A percentile compares a stretch with the other conserved stretches of the same genome.
phyloP scores from a whole-genome alignment of 2,329 filamentous ascomycete genomes.

The Alternaria sp. region DNA sequence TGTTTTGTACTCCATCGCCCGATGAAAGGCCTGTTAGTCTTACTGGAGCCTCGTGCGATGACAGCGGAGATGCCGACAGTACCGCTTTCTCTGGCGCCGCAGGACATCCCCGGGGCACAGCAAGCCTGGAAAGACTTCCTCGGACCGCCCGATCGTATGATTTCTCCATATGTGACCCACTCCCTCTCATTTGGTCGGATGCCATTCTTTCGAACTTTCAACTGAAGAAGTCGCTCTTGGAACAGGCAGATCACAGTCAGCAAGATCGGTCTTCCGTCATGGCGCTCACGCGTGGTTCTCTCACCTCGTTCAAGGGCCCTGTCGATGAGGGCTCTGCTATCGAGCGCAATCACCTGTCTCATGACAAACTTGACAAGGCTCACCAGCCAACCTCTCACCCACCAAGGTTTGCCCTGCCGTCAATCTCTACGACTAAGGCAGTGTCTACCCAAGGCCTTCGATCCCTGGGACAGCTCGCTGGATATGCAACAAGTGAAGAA shows the following conservation, averaged over 20 bases:
- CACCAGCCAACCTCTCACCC: neutral
- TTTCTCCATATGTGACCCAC: neutral
- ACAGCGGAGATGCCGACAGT: neutral
- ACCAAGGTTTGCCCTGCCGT: neutral
- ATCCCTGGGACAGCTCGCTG: neutral
- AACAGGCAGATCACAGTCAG: neutral
- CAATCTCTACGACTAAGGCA: neutral
- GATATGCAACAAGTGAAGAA: neutral
- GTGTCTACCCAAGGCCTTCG: neutral
- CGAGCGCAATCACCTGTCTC: neutral
- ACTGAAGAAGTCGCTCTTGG: neutral
- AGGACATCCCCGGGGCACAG: neutral
- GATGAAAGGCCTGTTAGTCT: neutral
- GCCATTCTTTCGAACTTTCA: neutral
- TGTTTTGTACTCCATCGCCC: conserved; percentile 12
- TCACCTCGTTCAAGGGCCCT: neutral
- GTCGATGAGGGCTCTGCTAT: neutral
- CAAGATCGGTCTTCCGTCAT: neutral
- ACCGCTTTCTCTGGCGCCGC: neutral
- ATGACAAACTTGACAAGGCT: neutral
- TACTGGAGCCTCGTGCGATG: neutral
- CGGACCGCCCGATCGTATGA: neutral
- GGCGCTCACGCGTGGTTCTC: neutral
- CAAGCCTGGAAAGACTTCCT: neutral
- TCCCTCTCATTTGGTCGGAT: neutral